Percentiles rank a stretch among this genome's conserved stretches.
Evolutionary conservation across 1,284 basidiomycete genomes (phyloP).

Genomic region (Peniophora sp.): DNA sequence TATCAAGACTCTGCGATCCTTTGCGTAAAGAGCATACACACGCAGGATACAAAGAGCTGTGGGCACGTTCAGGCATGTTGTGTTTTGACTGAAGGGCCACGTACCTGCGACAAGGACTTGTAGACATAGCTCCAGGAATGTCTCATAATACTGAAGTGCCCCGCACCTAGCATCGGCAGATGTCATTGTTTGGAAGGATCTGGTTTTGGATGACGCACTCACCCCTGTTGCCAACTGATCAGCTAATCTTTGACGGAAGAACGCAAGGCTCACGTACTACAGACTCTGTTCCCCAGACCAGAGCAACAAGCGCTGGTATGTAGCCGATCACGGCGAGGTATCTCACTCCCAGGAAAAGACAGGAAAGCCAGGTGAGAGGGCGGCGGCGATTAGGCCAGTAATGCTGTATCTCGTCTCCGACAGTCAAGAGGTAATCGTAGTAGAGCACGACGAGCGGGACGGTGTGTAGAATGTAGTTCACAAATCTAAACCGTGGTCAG

Average conservation of each 20-base stretch:
- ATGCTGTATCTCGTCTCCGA: not conserved
- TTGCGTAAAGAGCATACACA: not conserved
- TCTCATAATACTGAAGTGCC: not conserved
- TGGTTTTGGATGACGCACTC: too few species aligned
- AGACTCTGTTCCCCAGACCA: not conserved
- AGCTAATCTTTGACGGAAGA: not conserved
- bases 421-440: slow-evolving; percentile 1
- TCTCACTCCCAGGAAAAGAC: slow-evolving; percentile 1
- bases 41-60: not conserved
- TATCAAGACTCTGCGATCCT: not conserved
- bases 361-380: not conserved
- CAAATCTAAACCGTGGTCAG: too few species aligned
- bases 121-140: not conserved
- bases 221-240: not conserved
- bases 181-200: too few species aligned
- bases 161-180: too few species aligned
- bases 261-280: not conserved
- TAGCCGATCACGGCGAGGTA: slow-evolving; percentile 2
- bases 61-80: too few species aligned
- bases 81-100: too few species aligned
- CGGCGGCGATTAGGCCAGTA: slow-evolving; percentile 3
- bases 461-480: too few species aligned
- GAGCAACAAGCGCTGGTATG: not conserved
- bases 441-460: slow-evolving; percentile 1
- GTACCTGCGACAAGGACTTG: not conserved